phyloP scores from a whole-genome alignment of 2,329 filamentous ascomycete species.

The Sporothrix brunneoviolacea region DNA sequence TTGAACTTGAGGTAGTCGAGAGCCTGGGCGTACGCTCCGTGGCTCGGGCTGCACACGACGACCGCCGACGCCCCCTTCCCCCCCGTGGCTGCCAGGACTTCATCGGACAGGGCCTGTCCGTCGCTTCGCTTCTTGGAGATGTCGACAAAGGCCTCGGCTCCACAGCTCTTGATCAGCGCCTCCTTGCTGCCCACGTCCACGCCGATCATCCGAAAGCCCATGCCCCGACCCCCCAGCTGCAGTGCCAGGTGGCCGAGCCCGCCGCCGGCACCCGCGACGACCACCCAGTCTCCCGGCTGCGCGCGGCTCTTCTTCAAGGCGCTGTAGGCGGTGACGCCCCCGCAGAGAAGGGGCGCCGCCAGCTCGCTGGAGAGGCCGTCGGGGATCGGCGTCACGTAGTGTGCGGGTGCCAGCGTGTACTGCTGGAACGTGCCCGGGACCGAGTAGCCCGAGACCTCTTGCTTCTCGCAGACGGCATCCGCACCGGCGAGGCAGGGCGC shows the following conservation, averaged over 20 bases:
- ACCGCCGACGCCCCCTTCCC: constrained; percentile 56
- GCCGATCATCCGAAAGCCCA: constrained; percentile 12
- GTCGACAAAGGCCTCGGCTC: constrained; percentile 36
- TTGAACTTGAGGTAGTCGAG: constrained; percentile 21
- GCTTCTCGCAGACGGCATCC: constrained; percentile 58
- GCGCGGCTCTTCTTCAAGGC: constrained; percentile 23
- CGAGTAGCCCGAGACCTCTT: constrained; percentile 59
- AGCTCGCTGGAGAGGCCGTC: constrained; percentile 16
- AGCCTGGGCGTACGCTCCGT: constrained; percentile 39
- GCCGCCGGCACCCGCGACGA: constrained; percentile 46
- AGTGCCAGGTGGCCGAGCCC: constrained; percentile 58
- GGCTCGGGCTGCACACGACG: constrained; percentile 47
- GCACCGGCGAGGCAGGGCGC: constrained; percentile 43
- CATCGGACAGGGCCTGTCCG: too few relatives aligned
- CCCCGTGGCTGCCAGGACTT: not conserved
- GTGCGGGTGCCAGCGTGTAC: constrained; percentile 48
- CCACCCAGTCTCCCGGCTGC: constrained; percentile 25
- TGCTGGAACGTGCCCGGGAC: constrained; percentile 68
- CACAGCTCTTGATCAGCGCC: constrained; percentile 6
- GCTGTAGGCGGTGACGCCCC: constrained; percentile 30
- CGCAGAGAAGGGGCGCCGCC: constrained; percentile 19
- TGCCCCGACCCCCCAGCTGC: constrained; percentile 53
- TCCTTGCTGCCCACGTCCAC: constrained; percentile 11
- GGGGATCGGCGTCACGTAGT: constrained; percentile 29
- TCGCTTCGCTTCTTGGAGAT: constrained; percentile 37